A percentile compares a stretch with the other conserved stretches of the same genome.
These are phyloP conservation scores for Candida oleophila DNA, from an alignment of 805 yeast species.

Conservation along the genomic window DNA sequence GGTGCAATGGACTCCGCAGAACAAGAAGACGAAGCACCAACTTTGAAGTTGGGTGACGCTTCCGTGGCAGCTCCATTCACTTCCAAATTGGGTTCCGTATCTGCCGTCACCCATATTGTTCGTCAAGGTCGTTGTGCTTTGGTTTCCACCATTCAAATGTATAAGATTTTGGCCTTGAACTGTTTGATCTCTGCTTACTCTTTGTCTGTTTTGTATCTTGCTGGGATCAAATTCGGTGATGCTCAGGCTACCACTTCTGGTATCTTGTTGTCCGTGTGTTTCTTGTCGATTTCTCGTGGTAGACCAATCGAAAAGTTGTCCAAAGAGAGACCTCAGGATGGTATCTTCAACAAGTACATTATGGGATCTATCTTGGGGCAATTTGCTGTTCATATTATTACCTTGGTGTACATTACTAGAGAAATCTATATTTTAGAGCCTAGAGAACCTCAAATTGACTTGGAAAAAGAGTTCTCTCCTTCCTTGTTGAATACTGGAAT, in stretches of 20 bases:
- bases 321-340: slow-evolving; percentile 94
- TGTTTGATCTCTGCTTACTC: slow-evolving; percentile 97
- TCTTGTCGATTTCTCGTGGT: slow-evolving; percentile 92
- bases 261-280: slow-evolving; percentile 85
- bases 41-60: slow-evolving; percentile 94
- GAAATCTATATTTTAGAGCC: slow-evolving; percentile 90
- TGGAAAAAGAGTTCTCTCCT: slow-evolving; percentile 85
- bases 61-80: slow-evolving; percentile 99
- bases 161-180: slow-evolving; percentile 93
- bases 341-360: slow-evolving; percentile 90
- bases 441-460: slow-evolving; percentile 83
- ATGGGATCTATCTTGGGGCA: slow-evolving; percentile 98
- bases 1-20: slow-evolving; percentile 52
- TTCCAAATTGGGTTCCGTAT: slow-evolving; percentile 86
- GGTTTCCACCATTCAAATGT: slow-evolving; percentile 98
- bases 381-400: slow-evolving; percentile 85
- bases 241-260: slow-evolving; percentile 98
- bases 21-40: slow-evolving; percentile 85
- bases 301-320: slow-evolving; percentile 85
- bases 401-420: slow-evolving; percentile 77
- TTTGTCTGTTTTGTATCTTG: slow-evolving; percentile 86
- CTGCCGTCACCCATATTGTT: slow-evolving; percentile 87
- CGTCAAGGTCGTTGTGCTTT: slow-evolving; percentile 98
- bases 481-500: slow-evolving; percentile 94
- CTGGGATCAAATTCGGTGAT: slow-evolving; percentile 98